Conservation (phyloP, 306 rosid species). For the Gynostemma pentaphyllum region DNA sequence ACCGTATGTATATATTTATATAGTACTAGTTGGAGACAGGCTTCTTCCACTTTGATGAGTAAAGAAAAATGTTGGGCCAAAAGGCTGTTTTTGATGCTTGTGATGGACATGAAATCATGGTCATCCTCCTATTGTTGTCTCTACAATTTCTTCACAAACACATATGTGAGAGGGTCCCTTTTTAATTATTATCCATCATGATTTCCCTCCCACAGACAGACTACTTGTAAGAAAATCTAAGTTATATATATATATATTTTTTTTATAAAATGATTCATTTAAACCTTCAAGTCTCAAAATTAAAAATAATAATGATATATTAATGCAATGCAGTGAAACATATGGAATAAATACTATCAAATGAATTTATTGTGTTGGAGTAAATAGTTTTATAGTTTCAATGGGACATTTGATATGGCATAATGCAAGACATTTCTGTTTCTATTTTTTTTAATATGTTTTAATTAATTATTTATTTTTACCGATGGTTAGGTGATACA, state of each 20-base stretch:
- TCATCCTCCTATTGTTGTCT: not conserved
- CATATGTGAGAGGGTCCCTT: not conserved
- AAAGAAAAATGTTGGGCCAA: not conserved
- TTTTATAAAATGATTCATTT: not conserved
- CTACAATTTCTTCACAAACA: conserved; percentile 8
- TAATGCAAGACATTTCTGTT: too few species aligned
- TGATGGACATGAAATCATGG: conserved; percentile 3
- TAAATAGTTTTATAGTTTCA: too few species aligned
- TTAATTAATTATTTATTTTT: too few species aligned
- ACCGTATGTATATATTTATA: too few species aligned
- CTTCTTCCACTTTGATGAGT: not conserved
- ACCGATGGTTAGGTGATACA: too few species aligned
- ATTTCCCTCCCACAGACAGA: not conserved
- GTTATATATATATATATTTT: not conserved
- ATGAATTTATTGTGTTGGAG: too few species aligned
- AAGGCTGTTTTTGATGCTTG: not conserved
- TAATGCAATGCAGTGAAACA: too few species aligned
- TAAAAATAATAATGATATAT: too few species aligned
- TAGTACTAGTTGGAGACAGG: not conserved
- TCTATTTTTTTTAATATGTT: too few species aligned
- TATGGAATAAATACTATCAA: too few species aligned
- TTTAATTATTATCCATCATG: not conserved
- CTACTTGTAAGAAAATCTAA: not conserved
- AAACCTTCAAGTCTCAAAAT: not conserved
- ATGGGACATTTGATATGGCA: too few species aligned